phyloP scores from a whole-genome alignment of 2,329 filamentous ascomycete species.

The Magnaporthiopsis rhizophila region DNA sequence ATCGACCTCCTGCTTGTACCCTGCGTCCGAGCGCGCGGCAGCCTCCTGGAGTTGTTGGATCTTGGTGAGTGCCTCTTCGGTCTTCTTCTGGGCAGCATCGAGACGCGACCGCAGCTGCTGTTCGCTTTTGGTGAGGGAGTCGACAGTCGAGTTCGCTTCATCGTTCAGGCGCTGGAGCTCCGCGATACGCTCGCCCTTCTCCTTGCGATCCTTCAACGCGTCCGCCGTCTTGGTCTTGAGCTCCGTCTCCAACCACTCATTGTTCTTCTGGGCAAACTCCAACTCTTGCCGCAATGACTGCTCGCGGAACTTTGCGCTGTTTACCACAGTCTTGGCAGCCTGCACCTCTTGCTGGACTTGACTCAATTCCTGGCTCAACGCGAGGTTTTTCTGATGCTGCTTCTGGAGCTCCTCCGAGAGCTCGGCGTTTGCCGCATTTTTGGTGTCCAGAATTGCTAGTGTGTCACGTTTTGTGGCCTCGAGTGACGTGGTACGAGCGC shows the following conservation, averaged over 20 bases:
- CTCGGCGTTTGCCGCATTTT: conserved; percentile 77
- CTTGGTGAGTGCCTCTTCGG: conserved; percentile 73
- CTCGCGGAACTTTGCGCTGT: conserved; percentile 80
- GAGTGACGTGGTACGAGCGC: conserved; percentile 75
- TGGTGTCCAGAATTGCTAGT: conserved; percentile 79
- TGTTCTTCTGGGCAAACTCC: conserved; percentile 78
- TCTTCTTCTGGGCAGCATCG: conserved; percentile 76
- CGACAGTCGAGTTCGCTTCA: conserved; percentile 69
- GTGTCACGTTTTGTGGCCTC: conserved; percentile 91
- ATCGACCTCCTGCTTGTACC: conserved; percentile 79
- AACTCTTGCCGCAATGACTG: conserved; percentile 86
- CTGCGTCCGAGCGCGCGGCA: conserved; percentile 73
- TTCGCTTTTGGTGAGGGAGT: conserved; percentile 72
- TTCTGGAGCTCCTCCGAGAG: conserved; percentile 79
- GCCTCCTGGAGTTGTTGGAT: conserved; percentile 82
- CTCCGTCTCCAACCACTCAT: conserved; percentile 88
- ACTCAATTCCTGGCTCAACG: conserved; percentile 75
- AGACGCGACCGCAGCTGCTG: conserved; percentile 72
- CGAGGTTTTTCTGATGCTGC: conserved; percentile 81
- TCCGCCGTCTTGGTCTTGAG: conserved; percentile 85
- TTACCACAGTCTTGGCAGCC: conserved; percentile 68
- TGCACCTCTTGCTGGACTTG: conserved; percentile 78
- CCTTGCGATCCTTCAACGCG: conserved; percentile 83
- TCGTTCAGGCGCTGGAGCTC: conserved; percentile 85
- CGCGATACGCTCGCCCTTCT: conserved; percentile 83